These are phyloP conservation scores for Sphaerulina vaccinii DNA, from an alignment of 2,329 filamentous ascomycete genomes.

Conservation along the genomic window DNA sequence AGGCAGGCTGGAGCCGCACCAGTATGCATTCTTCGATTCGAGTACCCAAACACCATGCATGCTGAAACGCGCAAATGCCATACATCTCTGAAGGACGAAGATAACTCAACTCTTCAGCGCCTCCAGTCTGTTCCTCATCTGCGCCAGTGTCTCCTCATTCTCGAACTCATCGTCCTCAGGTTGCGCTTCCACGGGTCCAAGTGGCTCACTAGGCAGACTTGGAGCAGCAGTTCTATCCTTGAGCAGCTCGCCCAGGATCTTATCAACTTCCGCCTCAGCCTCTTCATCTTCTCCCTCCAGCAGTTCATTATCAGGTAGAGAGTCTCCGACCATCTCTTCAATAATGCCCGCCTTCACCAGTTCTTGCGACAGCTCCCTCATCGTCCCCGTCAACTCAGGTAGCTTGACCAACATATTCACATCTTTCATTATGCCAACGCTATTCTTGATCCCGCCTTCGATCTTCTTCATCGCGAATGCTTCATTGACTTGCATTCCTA, in stretches of 20 bases:
- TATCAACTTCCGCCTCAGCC: constrained; percentile 81
- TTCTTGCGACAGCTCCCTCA: constrained; percentile 83
- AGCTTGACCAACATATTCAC: constrained; percentile 82
- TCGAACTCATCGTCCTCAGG: constrained; percentile 69
- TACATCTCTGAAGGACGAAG: too few relatives aligned
- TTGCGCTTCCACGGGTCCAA: constrained; percentile 52
- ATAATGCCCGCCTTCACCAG: constrained; percentile 94
- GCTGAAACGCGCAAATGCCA: too few relatives aligned
- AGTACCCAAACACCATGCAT: too few relatives aligned
- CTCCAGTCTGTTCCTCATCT: constrained; percentile 90
- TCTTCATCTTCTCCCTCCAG: constrained; percentile 72
- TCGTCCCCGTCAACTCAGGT: constrained; percentile 83
- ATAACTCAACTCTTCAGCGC: constrained; percentile 73
- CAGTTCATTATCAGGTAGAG: constrained; percentile 70
- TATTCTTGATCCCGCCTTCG: constrained; percentile 82
- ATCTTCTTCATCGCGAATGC: constrained; percentile 95
- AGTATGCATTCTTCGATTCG: too few relatives aligned
- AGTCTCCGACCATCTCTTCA: constrained; percentile 93
- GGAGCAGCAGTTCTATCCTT: constrained; percentile 69
- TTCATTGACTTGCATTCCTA: constrained; percentile 97
- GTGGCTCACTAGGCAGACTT: constrained; percentile 47
- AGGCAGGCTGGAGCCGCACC: too few relatives aligned
- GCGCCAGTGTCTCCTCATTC: constrained; percentile 83
- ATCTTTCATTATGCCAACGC: constrained; percentile 94
- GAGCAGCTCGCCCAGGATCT: constrained; percentile 85